Conservation (phyloP, 2,329 filamentous ascomycete species). For the Arthrobotrys entomopaga region DNA sequence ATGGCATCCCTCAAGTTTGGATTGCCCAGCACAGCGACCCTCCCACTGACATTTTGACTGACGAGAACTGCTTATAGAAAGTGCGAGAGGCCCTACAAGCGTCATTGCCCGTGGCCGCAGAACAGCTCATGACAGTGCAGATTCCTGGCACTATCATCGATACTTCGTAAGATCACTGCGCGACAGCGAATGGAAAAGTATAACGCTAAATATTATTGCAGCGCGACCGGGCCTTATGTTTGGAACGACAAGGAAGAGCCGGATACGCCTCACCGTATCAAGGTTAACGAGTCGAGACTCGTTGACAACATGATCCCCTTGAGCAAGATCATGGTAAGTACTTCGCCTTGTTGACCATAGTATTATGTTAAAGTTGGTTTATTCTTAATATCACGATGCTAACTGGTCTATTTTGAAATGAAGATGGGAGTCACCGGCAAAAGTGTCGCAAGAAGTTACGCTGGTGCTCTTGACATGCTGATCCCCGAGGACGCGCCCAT, state of each 20-base stretch:
- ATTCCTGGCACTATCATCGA: slow-evolving; percentile 15
- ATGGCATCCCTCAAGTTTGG: slow-evolving; percentile 11
- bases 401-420: slow-evolving; percentile 9
- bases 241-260: slow-evolving; percentile 60
- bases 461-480: slow-evolving; percentile 38
- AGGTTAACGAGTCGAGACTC: slow-evolving; percentile 41
- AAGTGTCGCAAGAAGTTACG: slow-evolving; percentile 39
- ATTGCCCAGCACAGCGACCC: slow-evolving; percentile 4
- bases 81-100: slow-evolving; percentile 11
- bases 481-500: slow-evolving; percentile 22
- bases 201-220: slow-evolving; percentile 6
- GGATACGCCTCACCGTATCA: slow-evolving; percentile 58
- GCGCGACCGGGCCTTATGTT: slow-evolving; percentile 5
- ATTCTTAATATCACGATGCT: slow-evolving; percentile 7
- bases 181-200: slow-evolving; percentile 5
- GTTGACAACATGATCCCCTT: slow-evolving; percentile 47
- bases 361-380: neutral
- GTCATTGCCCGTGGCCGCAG: slow-evolving; percentile 11
- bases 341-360: neutral
- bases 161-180: slow-evolving; percentile 14
- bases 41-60: slow-evolving; percentile 2
- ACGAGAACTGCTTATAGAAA: slow-evolving; percentile 10
- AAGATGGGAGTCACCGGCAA: slow-evolving; percentile 38
- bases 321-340: slow-evolving; percentile 32
- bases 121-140: slow-evolving; percentile 14